Base-by-base conservation (phyloP, 164 flowering plant genomes). In the Houttuynia cordata region DNA sequence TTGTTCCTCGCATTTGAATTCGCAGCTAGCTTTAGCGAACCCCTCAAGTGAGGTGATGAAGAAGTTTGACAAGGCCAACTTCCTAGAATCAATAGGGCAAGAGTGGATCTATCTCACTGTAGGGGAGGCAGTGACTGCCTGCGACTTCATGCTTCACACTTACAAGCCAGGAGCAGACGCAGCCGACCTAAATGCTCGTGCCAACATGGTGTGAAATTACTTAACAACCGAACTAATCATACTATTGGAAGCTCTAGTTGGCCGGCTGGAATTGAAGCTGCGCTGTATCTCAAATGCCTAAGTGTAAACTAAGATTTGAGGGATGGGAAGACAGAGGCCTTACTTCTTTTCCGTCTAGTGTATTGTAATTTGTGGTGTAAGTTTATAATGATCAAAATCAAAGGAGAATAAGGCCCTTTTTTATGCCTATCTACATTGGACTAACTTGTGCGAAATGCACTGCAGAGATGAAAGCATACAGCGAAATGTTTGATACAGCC, bases 1-100 rank as follows among this genome's bases (percentile, higher is more conserved):
- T 12, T n/a, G n/a, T n/a, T 12, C 49, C 49, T 45, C 8, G 12
- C 17, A 4, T 42, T 30, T 10, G 47, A 39, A 20, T 23, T 52
- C 52, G 9, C 65, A 88, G 96, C 80, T 90, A 4, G 77, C 76
- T 23, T 53, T 90, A 13, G 86, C 82, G 6, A 87, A 90, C 64
- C 97, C 95, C 7, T 74, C 86, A 64, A 74, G 83, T 40, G 92
- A 83, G 61, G 84, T 90, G 76, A 79, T 87, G 62, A 83, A 85
- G 87, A 90, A 87, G 75, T 74, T 87, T 8, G 69, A 76, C 66
- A 81, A 73, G 56, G 79, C 88, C 1, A 77, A 81, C 57, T 73
- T 85, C 60, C 64, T 87, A 0, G 84, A 81, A 13, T 53, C 24
- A 0, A 65, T 87, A 2, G 97, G 91, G 3, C 73, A 73, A 21